A percentile compares a stretch with the other conserved stretches of the same genome.
Evolutionary conservation across 106 monocot species (phyloP).

Genomic region (Allium cepa): DNA sequence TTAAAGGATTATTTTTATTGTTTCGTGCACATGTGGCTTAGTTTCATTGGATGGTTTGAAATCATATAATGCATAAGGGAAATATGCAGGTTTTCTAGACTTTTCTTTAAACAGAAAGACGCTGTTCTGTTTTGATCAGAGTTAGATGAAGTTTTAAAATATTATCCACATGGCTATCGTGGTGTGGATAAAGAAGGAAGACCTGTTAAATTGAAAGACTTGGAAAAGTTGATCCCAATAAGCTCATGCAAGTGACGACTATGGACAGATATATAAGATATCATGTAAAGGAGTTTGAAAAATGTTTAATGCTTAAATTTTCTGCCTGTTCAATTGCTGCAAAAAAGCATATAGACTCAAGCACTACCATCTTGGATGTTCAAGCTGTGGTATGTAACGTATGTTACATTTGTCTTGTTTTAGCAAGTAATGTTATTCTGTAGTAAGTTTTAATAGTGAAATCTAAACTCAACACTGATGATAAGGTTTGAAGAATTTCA

Average conservation of each 20-base stretch:
- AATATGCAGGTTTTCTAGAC: too few species aligned
- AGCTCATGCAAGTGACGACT: conserved; percentile 69
- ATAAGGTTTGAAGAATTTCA: conserved; percentile 79
- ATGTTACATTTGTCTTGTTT: conserved; percentile 5
- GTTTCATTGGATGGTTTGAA: too few species aligned
- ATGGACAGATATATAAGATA: conserved; percentile 62
- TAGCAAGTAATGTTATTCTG: conserved; percentile 1
- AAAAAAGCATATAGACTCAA: conserved; percentile 71
- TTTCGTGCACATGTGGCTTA: too few species aligned
- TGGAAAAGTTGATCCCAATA: conserved; percentile 56
- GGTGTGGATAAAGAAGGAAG: conserved; percentile 74
- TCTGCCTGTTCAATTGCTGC: conserved; percentile 81
- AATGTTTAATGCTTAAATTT: conserved; percentile 49
- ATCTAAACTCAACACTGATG: neutral
- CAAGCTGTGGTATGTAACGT: conserved; percentile 91
- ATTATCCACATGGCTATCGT: conserved; percentile 72
- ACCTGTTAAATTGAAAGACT: conserved; percentile 62
- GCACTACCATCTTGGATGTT: conserved; percentile 79
- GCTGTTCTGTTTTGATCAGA: too few species aligned
- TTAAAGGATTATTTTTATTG: too few species aligned
- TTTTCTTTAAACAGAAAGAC: too few species aligned
- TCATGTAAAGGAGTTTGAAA: conserved; percentile 70
- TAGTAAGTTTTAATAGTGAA: neutral
- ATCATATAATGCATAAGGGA: too few species aligned
- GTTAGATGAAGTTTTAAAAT: conserved; percentile 41